These are phyloP conservation scores for Inonotus obliquus DNA, from an alignment of 1,284 basidiomycete species.

Conservation along the genomic window DNA sequence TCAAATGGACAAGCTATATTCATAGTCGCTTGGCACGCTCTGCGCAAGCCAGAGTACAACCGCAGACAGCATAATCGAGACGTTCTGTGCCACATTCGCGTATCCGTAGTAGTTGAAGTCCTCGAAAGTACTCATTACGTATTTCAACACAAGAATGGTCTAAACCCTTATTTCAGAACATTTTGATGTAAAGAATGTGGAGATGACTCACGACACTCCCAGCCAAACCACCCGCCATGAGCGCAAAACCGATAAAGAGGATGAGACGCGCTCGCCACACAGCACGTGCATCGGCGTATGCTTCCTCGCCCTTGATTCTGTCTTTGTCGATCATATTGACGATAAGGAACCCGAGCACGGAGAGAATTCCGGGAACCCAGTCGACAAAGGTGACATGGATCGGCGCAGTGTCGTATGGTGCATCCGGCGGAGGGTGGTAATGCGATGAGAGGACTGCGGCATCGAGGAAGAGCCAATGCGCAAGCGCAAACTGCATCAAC, in stretches of 20 bases:
- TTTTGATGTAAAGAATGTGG: not conserved
- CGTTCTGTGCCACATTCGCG: conserved; percentile 91
- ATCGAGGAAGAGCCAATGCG: conserved; percentile 95
- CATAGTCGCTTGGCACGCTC: conserved; percentile 76
- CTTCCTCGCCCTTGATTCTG: conserved; percentile 78
- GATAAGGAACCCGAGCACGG: conserved; percentile 90
- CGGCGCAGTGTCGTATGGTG: conserved; percentile 66
- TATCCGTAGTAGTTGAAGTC: conserved; percentile 91
- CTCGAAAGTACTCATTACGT: conserved; percentile 70
- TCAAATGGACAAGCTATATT: conserved; percentile 75
- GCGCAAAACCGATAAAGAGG: conserved; percentile 92
- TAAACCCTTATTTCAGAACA: conserved; percentile 29
- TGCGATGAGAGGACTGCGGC: conserved; percentile 87
- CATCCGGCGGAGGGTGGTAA: conserved; percentile 65
- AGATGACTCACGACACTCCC: conserved; percentile 79
- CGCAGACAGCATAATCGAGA: conserved; percentile 87
- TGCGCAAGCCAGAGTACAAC: conserved; percentile 87
- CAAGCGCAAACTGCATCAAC: conserved; percentile 73
- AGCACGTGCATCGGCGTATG: conserved; percentile 72
- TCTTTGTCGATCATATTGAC: conserved; percentile 96
- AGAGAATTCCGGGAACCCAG: conserved; percentile 94
- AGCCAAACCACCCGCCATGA: conserved; percentile 95
- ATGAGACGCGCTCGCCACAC: conserved; percentile 89
- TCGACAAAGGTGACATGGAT: conserved; percentile 90
- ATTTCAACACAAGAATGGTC: conserved; percentile 92